These are phyloP conservation scores for Chaetoscypha palmicola DNA, from an alignment of 2,329 filamentous ascomycete species.

Conservation along the genomic window DNA sequence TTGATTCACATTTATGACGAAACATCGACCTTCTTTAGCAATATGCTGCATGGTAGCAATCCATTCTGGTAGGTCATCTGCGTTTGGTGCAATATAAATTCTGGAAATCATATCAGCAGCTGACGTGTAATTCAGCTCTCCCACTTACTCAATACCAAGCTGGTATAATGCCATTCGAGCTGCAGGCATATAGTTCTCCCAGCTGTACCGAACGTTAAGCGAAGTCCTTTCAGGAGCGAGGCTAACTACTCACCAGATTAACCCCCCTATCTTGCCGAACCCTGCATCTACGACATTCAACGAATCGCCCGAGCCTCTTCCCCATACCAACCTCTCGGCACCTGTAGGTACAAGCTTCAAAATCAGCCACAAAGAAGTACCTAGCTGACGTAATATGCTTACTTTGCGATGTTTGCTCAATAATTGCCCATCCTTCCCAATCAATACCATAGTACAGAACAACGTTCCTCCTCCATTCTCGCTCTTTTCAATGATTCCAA, in stretches of 20 bases:
- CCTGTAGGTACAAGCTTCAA: slow-evolving; percentile 35
- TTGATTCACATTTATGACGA: slow-evolving; percentile 37
- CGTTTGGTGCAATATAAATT: slow-evolving; percentile 28
- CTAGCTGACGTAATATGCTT: too few species aligned
- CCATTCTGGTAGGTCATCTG: slow-evolving; percentile 31
- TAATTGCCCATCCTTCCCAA: slow-evolving; percentile 33
- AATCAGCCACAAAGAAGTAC: background rate
- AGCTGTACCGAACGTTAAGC: slow-evolving; percentile 27
- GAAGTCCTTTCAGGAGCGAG: too few species aligned
- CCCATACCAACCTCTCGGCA: slow-evolving; percentile 37
- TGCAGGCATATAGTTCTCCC: slow-evolving; percentile 41
- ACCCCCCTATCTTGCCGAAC: slow-evolving; percentile 35
- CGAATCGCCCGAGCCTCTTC: slow-evolving; percentile 34
- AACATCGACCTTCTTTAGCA: slow-evolving; percentile 39
- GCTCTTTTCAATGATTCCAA: slow-evolving; percentile 37
- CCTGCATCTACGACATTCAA: slow-evolving; percentile 35
- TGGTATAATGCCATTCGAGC: slow-evolving; percentile 37
- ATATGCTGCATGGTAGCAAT: slow-evolving; percentile 38
- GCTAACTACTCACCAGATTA: slow-evolving; percentile 35
- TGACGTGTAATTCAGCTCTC: background rate
- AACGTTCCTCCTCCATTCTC: slow-evolving; percentile 31
- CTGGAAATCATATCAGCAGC: slow-evolving; percentile 8
- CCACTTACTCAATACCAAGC: slow-evolving; percentile 35
- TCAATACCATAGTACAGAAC: slow-evolving; percentile 35
- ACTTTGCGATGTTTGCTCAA: slow-evolving; percentile 36